A percentile compares a stretch with the other conserved stretches of the same genome.
These are phyloP conservation scores for Pythium monospermum DNA, from an alignment of 352 stramenopile species.

Conservation along the genomic window DNA sequence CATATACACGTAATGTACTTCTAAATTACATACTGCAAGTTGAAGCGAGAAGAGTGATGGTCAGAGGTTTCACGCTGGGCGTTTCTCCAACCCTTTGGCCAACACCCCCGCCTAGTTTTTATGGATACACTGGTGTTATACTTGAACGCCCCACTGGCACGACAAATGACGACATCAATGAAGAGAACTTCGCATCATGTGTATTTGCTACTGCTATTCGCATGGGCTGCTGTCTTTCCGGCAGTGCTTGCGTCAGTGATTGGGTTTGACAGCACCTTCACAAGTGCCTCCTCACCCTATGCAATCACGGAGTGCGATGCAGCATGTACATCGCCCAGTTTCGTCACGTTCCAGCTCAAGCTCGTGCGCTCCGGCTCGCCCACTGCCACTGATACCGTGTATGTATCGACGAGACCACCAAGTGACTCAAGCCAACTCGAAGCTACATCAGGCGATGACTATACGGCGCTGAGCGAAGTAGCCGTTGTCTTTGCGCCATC, in stretches of 20 bases:
- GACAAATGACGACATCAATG: too few relatives aligned
- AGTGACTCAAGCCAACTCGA: not conserved
- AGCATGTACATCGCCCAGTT: constrained; percentile 28
- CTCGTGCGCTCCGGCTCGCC: constrained; percentile 29
- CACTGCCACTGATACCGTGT: constrained; percentile 24
- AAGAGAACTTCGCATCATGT: not conserved
- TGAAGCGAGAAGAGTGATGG: too few relatives aligned
- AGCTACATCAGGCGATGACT: constrained; percentile 30
- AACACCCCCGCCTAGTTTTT: not conserved
- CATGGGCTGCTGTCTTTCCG: not conserved
- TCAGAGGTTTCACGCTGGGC: too few relatives aligned
- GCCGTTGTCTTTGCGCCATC: constrained; percentile 26
- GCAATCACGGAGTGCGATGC: constrained; percentile 31
- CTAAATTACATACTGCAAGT: too few relatives aligned
- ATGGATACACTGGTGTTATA: not conserved
- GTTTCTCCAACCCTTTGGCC: too few relatives aligned
- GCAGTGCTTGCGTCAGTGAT: constrained; percentile 16
- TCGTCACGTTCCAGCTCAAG: constrained; percentile 27
- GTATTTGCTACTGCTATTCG: constrained; percentile 3
- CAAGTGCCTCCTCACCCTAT: constrained; percentile 19
- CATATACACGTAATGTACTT: not conserved
- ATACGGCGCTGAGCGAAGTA: constrained; percentile 21
- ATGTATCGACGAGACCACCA: constrained; percentile 29
- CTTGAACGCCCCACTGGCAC: too few relatives aligned
- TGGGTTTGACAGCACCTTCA: constrained; percentile 34